Evolutionary conservation across 139 green algal genomes (phyloP), one percentile per base, ranked within the genome.

Genomic region (Zygnema circumcarinatum): DNA sequence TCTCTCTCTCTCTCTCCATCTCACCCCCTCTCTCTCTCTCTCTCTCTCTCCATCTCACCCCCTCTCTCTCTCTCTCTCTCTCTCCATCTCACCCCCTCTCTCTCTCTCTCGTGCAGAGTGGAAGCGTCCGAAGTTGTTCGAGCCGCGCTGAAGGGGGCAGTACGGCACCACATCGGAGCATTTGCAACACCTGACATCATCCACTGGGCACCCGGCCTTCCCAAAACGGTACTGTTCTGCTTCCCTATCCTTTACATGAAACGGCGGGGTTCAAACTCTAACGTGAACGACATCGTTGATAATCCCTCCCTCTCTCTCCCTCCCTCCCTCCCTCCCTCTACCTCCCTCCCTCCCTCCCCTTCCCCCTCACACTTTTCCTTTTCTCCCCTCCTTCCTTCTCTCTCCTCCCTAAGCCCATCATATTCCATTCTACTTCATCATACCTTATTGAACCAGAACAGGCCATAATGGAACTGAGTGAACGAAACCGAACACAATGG

Each of bases 161-260:
- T 97, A 54, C 87, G 95, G 3, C 84, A 86, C 29, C 32, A 80
- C 40, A 94, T 95, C 22, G 96, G 97, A 0, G 91, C 96, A 35
- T 98, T 99, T 92, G 97, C 97, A 42, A 93, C 95, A 31, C 97
- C 97, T 1, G 97, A 99, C 81, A 92, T 95, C 67, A 98, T 99
- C 84, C 96, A 99, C 90, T 98, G 95, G 95, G 95, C 94, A 29
- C 85, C 93, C 21, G 93, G 91, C 7, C 92, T 98, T 68, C 96
- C 96, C 67, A 98, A 98, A 93, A 98, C 96, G 22, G 81, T 87
- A 62, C 47, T 62, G 16, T 62, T 62, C 72, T 22, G 35, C n/a
- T 67, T 36, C 74, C 38, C 32, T 35, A 21, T 16, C 72, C 39
- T 35, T 35, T 16, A 35, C 72, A 54, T 33, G 21, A 33, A 79